phyloP scores from a whole-genome alignment of 2,329 filamentous ascomycete species.

The Tolypocladium endophyticum region DNA sequence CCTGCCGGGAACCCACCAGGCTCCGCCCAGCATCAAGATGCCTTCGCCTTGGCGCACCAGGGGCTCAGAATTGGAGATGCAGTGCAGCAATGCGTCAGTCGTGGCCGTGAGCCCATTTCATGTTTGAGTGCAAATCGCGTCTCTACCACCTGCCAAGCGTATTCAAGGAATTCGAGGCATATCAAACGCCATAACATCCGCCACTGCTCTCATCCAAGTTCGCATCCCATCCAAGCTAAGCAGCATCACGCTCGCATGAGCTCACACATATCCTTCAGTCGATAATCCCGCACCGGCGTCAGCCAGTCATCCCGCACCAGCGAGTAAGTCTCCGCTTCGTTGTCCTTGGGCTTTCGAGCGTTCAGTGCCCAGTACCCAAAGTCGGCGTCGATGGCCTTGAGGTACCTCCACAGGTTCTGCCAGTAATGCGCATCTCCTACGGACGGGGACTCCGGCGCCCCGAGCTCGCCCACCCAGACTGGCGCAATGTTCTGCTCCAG shows the following conservation, averaged over 20 bases:
- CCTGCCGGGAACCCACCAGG: background rate
- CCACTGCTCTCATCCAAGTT: background rate
- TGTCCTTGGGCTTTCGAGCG: slow-evolving; percentile 49
- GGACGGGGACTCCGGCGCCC: slow-evolving; percentile 41
- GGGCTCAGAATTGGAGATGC: too few species aligned
- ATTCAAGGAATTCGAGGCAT: background rate
- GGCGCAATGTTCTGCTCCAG: slow-evolving; percentile 35
- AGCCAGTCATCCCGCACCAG: slow-evolving; percentile 54
- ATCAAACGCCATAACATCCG: background rate
- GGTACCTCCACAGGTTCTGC: slow-evolving; percentile 49
- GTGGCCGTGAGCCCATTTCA: background rate
- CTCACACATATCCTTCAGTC: slow-evolving; percentile 50
- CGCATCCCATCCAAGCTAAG: background rate
- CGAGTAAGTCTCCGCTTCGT: slow-evolving; percentile 49
- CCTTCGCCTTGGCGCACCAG: background rate
- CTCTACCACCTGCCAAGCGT: background rate
- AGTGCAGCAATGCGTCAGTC: too few species aligned
- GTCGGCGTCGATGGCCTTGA: slow-evolving; percentile 48
- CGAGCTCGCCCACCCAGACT: slow-evolving; percentile 61
- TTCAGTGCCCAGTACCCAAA: slow-evolving; percentile 65
- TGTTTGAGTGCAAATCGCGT: background rate
- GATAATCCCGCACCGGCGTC: slow-evolving; percentile 51
- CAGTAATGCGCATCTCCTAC: slow-evolving; percentile 54
- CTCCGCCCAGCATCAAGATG: background rate
- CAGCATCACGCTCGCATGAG: slow-evolving; percentile 27